These are phyloP conservation scores for Aureococcus anophagefferens DNA, from an alignment of 108 stramenopile genomes.

Conservation along the genomic window DNA sequence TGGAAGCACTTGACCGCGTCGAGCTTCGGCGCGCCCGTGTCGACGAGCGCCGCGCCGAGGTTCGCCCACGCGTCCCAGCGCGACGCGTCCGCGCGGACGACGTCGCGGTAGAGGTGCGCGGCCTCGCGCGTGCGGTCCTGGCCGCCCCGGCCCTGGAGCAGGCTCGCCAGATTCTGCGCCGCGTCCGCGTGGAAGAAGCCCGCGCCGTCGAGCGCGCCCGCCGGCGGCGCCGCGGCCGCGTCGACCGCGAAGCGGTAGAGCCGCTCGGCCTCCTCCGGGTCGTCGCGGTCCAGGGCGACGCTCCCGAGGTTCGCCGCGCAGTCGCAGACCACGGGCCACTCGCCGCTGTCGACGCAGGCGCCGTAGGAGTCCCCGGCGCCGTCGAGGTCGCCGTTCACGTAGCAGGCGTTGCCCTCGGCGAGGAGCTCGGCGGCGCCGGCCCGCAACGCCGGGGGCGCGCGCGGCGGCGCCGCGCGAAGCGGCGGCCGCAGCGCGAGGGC, in stretches of 20 bases:
- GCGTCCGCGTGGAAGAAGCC: not conserved
- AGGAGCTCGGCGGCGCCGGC: not conserved
- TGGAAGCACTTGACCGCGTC: not conserved
- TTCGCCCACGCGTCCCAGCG: constrained; percentile 46
- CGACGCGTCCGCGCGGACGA: constrained; percentile 16
- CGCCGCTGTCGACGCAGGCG: not conserved
- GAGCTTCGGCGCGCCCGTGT: constrained; percentile 19
- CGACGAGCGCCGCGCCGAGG: constrained; percentile 31
- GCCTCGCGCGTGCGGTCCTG: constrained; percentile 27
- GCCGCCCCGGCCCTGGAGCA: constrained; percentile 32
- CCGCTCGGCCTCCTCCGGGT: not conserved
- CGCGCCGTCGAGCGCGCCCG: no score
- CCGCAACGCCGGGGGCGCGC: no score
- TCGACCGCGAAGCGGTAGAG: not conserved
- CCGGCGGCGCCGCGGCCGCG: not conserved
- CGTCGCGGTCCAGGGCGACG: not conserved
- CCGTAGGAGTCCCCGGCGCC: not conserved
- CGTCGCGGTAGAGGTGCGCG: constrained; percentile 22
- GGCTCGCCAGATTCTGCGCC: constrained; percentile 26
- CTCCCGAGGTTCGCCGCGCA: not conserved
- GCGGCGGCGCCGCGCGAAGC: no score
- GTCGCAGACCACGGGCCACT: not conserved
- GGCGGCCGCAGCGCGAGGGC: no score
- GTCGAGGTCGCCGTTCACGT: not conserved
- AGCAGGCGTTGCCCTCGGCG: not conserved